These are phyloP conservation scores for Epithemia pelagica DNA, from an alignment of 108 stramenopile genomes.

Conservation along the genomic window DNA sequence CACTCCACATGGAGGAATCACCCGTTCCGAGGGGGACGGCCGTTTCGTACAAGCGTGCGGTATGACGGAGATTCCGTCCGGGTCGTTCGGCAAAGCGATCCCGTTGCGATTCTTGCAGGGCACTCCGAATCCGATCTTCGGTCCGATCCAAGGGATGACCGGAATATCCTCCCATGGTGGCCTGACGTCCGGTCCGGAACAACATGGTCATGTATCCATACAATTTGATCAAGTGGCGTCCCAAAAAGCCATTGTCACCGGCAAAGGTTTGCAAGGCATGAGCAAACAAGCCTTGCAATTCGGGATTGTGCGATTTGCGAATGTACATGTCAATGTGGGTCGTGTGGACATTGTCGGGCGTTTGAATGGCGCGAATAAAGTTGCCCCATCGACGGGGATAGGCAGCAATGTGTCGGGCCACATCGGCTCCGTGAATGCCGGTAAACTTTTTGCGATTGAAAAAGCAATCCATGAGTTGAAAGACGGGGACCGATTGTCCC, in stretches of 20 bases:
- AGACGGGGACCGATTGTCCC: neutral
- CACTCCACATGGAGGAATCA: neutral
- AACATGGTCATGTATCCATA: neutral
- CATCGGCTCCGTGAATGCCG: neutral
- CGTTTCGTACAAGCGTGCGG: neutral
- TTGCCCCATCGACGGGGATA: neutral
- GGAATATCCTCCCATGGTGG: neutral
- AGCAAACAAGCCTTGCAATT: neutral
- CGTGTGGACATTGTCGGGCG: neutral
- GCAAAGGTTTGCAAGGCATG: neutral
- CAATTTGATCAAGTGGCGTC: neutral
- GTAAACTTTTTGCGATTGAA: neutral
- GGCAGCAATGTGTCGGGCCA: neutral
- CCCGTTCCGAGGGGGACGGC: neutral
- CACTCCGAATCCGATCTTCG: neutral
- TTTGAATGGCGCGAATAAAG: neutral
- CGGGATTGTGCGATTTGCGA: neutral
- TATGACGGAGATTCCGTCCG: neutral
- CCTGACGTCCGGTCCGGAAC: neutral
- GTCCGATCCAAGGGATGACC: neutral
- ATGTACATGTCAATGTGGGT: neutral
- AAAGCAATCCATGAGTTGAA: conserved; percentile 1
- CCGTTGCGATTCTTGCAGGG: neutral
- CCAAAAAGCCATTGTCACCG: neutral
- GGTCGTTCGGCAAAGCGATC: neutral